phyloP scores from a whole-genome alignment of 2,329 filamentous ascomycete genomes.

The Berkeleyomyces basicola region DNA sequence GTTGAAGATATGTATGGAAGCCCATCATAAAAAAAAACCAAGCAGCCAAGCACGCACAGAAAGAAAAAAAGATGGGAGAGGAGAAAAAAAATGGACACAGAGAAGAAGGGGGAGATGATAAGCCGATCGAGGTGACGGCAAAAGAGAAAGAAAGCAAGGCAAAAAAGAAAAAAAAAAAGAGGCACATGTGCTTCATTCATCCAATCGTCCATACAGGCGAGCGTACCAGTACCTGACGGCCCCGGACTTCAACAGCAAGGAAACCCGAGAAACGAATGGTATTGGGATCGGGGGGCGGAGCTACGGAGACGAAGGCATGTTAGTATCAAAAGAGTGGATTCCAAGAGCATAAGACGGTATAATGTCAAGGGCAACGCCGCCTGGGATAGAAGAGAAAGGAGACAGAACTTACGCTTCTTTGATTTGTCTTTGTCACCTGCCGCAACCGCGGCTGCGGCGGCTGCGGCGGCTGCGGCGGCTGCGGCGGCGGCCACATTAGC shows the following conservation, averaged over 20 bases:
- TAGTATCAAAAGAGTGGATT: neutral
- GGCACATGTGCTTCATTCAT: slow-evolving; percentile 13
- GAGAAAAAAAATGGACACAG: slow-evolving; percentile 12
- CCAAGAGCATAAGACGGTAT: no score
- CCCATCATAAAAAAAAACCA: slow-evolving; percentile 13
- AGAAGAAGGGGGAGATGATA: slow-evolving; percentile 10
- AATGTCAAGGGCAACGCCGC: no score
- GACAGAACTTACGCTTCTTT: slow-evolving; percentile 29
- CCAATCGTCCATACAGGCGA: slow-evolving; percentile 53
- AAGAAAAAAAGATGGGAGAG: slow-evolving; percentile 8
- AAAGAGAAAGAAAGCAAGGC: neutral
- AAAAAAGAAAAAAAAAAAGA: neutral
- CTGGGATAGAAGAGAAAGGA: neutral
- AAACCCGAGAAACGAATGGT: slow-evolving; percentile 64
- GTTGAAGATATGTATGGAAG: neutral
- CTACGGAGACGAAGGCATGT: neutral
- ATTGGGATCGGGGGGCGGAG: slow-evolving; percentile 25
- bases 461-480: neutral
- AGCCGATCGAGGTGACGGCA: neutral
- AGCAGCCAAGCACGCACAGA: slow-evolving; percentile 13
- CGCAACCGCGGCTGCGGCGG: slow-evolving; percentile 21
- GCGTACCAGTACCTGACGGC: slow-evolving; percentile 58
- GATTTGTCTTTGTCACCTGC: slow-evolving; percentile 28
- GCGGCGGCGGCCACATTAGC: neutral
- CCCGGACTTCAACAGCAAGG: slow-evolving; percentile 56